Evolutionary conservation across 768 basidiomycete genomes (phyloP).

Genomic region (Auricularia sp.): DNA sequence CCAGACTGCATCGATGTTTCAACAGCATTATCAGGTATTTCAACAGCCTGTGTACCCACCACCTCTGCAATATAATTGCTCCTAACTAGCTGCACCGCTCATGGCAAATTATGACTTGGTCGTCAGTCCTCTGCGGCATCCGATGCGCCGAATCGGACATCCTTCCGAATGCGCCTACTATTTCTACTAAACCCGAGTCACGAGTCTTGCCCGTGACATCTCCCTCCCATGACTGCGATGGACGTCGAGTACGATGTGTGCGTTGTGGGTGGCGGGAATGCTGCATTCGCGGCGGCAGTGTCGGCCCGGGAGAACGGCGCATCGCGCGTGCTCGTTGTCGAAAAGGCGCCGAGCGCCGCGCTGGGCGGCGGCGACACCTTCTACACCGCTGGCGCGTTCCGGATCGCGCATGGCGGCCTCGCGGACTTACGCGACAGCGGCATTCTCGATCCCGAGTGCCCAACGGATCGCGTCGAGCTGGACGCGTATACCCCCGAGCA

Average conservation of each 20-base stretch:
- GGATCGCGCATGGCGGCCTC: constrained; percentile 54
- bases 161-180: not conserved
- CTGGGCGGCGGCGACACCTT: constrained; percentile 66
- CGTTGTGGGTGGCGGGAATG: constrained; percentile 57
- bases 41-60: not conserved
- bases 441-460: constrained; percentile 28
- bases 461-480: constrained; percentile 23
- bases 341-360: constrained; percentile 45
- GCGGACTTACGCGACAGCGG: constrained; percentile 48
- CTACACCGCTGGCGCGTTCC: constrained; percentile 61
- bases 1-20: not conserved
- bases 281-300: constrained; percentile 55
- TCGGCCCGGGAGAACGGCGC: constrained; percentile 51
- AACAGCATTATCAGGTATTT: not conserved
- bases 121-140: no score
- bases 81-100: no score
- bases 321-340: constrained; percentile 47
- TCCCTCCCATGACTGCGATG: not conserved
- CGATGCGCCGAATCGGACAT: not conserved
- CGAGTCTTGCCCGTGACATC: not conserved
- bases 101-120: no score
- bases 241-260: constrained; percentile 35
- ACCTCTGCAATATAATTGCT: no score
- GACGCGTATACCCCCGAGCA: constrained; percentile 45
- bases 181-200: no score